Conservation (phyloP, 1,284 basidiomycete species). For the Butyriboletus appendiculatus region DNA sequence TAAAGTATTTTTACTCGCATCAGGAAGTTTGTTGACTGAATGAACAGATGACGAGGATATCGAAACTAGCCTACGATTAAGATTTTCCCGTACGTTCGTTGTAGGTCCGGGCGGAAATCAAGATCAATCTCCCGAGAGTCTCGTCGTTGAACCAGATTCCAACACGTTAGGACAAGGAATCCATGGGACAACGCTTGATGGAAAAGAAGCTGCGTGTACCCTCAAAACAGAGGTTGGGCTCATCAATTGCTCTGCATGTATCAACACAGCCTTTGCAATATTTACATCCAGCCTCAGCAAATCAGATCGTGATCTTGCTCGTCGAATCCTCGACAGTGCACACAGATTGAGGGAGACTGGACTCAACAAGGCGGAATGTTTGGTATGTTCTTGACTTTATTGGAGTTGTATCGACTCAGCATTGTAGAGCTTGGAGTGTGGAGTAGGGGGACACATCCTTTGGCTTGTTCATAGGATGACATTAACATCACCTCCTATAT, state of each 20-base stretch:
- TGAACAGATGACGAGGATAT: conserved; percentile 76
- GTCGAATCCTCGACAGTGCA: conserved; percentile 44
- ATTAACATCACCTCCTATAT: conserved; percentile 49
- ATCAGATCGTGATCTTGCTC: conserved; percentile 39
- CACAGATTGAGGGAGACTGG: conserved; percentile 47
- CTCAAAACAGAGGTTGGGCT: conserved; percentile 41
- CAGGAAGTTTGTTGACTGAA: conserved; percentile 1
- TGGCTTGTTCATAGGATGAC: conserved; percentile 45
- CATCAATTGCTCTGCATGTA: conserved; percentile 60
- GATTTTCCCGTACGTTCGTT: conserved; percentile 35
- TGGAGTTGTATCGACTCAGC: conserved; percentile 7
- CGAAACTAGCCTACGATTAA: conserved; percentile 61
- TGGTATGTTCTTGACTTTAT: conserved; percentile 42
- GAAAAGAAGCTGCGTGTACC: conserved; percentile 52
- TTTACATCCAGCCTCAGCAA: conserved; percentile 39
- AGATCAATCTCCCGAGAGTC: conserved; percentile 18
- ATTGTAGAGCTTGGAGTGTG: conserved; percentile 17
- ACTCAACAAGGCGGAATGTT: conserved; percentile 45
- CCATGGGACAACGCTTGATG: conserved; percentile 51
- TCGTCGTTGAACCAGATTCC: conserved; percentile 12
- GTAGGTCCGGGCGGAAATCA: conserved; percentile 12
- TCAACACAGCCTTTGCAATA: conserved; percentile 44
- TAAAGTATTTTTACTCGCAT: conserved; percentile 31
- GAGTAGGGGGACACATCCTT: conserved; percentile 23
- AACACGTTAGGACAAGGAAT: conserved; percentile 12